Evolutionary conservation across 768 basidiomycete genomes (phyloP), one percentile per base, ranked within the genome.

Genomic region (Lenzites betulinus): DNA sequence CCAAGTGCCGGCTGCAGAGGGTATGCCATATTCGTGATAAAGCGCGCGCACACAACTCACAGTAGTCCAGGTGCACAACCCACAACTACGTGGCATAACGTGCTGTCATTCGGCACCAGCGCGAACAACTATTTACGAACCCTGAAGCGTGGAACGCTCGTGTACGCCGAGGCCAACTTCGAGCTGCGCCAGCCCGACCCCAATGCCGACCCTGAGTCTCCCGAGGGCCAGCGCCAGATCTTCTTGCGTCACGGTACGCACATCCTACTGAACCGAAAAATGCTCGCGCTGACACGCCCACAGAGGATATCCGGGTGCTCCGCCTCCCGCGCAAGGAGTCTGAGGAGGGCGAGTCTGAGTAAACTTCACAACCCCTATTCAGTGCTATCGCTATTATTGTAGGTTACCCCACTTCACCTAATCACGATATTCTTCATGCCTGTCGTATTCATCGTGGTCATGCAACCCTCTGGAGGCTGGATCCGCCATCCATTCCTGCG

Each of bases 131-230:
- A 82, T 67, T 82, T 95, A 36, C 78, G 76, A 59, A 84, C 75
- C 43, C 70, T 95, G 41, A 81, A 74, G 66, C 90, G 90, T 64
- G 93, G 93, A 6, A 76, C 82, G 50, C 85, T 78, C 59, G 92
- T 95, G 18, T 93, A 86, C 62, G 92, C 91, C 36, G 93, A 95
- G 72, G 87, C 92, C 28, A 79, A 77, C 65, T 93, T 82, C 62
- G 91, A 93, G 72, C 72, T 93, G 23, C 83, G 87, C 39, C 89
- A 93, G 59, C 83, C 91, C 9, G 88, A 89, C 41, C 73, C 80
- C 7, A 79, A 76, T 39, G 83, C 89, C 13, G 89, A 92, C 52
- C 79, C 89, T 2, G 74, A 80, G 51, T 83, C 89, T 0, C 83
- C 87, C 30, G 79, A 85, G 55, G 88, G 86, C 1, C 91, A 92